Evolutionary conservation across 768 basidiomycete genomes (phyloP), one percentile per base, ranked within the genome.

Genomic region (Boletus barrowsii): DNA sequence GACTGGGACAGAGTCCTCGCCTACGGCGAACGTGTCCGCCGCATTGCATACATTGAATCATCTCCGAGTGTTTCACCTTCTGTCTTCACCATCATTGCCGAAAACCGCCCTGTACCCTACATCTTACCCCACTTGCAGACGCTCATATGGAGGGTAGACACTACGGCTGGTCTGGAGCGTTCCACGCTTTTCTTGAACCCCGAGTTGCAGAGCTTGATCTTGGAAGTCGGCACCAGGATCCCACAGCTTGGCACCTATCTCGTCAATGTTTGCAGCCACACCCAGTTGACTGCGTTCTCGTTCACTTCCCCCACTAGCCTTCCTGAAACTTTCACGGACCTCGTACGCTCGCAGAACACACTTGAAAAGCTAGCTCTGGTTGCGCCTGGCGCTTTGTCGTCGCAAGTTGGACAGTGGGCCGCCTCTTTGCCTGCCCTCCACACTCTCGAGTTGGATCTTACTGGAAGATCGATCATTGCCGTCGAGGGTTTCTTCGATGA

Each of bases 401-500:
- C 87, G n/a, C 76, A 75, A 40, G 77, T 89, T n/a, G 89, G 89
- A 29, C 79, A 80, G 56, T 90, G 88, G 88, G 72, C 80, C n/a
- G 80, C 87, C 22, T 79, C 78, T 26, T 75, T 90, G 10, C 83
- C 84, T 40, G 66, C 75, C 35, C 76, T 90, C 58, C 83, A 80
- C 61, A 78, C 76, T 47, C 72, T 91, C 53, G 82, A 86, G 62
- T 75, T 91, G 45, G 89, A 91, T 65, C 77, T 91, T 24, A 82
- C 87, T 0, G 86, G 83, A 51, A 76, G 86, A 52, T 81, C 84
- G 4, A 71, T 79, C 50, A 82, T 82, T 30, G 84, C 85, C 0
- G 84, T 90, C n/a, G 87, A 89, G 70, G 85, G 86, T 18, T 91
- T 91, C 70, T 91, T 91, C 67, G 83, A 84, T 65, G 83, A 88